Percentiles rank a stretch among this genome's conserved stretches.
phyloP scores from a whole-genome alignment of 2,329 filamentous ascomycete genomes.

The Chrysoporthe puriensis region DNA sequence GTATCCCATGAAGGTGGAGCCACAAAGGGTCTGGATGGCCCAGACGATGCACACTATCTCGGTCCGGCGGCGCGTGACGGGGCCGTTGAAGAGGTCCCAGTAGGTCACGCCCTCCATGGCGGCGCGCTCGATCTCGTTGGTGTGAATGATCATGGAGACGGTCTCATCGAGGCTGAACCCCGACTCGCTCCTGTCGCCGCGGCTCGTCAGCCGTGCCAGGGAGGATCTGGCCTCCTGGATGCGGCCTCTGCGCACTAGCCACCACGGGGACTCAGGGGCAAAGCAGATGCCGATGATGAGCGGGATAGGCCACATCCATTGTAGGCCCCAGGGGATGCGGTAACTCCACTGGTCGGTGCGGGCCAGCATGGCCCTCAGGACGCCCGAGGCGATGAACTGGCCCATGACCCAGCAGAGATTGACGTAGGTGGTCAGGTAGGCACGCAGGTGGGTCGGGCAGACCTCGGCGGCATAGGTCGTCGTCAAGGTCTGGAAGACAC shows the following conservation, averaged over 20 bases:
- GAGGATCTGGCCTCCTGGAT: constrained; percentile 39
- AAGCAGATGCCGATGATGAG: constrained; percentile 44
- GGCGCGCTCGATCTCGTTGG: constrained; percentile 52
- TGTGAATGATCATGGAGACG: constrained; percentile 58
- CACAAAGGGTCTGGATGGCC: constrained; percentile 53
- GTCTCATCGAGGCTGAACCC: constrained; percentile 50
- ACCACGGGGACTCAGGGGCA: constrained; percentile 50
- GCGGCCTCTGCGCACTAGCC: constrained; percentile 43
- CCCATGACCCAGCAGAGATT: constrained; percentile 34
- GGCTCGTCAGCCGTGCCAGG: constrained; percentile 38
- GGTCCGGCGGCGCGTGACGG: constrained; percentile 54
- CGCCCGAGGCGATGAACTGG: constrained; percentile 44
- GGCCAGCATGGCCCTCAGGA: constrained; percentile 40
- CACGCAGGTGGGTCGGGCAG: constrained; percentile 37
- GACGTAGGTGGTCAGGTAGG: constrained; percentile 36
- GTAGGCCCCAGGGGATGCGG: constrained; percentile 42
- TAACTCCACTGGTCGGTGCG: constrained; percentile 42
- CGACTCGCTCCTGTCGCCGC: neutral
- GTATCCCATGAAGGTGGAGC: constrained; percentile 54
- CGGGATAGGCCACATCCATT: constrained; percentile 48
- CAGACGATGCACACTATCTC: constrained; percentile 55
- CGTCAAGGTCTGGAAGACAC: constrained; percentile 38
- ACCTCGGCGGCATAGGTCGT: constrained; percentile 43
- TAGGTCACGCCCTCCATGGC: constrained; percentile 49
- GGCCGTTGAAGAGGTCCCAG: constrained; percentile 55